Base-by-base conservation (phyloP, 2,329 filamentous ascomycete genomes). In the Cercospora janseana region DNA sequence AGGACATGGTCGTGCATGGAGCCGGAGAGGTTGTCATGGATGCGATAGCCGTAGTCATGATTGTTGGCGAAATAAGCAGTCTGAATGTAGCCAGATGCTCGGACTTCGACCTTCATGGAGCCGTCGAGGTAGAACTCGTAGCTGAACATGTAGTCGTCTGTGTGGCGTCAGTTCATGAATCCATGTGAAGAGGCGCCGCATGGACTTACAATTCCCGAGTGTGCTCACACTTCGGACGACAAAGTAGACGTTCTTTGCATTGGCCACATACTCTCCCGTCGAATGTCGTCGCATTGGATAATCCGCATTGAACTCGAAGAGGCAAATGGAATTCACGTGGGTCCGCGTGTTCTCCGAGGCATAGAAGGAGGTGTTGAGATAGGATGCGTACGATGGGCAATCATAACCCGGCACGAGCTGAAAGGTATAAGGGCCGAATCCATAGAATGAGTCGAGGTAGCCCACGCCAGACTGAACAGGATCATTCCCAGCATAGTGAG, bases 1-100 rank as follows among this genome's bases (percentile, higher is more conserved):
- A 80, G 59, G 1, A 80, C 75, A 56, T 81, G 78, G 61, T 79
- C 76, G 61, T 81, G 78, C 70, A 79, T 78, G 21, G 69, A 72
- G 4, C 76, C 75, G 1, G 69, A 71, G 1, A 78, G 64, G 20
- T 66, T 63, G 46, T 79, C 73, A 52, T 77, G 73, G 40, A 80
- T 76, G 24, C 71, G 63, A 58, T 69, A 79, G 4, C 77, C 77
- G 49, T 78, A 79, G 44, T 74, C 72, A 1, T 70, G 61, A 41
- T 76, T 75, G 29, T 72, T 68, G 44, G 56, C 62, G 47, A 69
- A 76, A 56, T 71, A 77, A 0, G 74, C 72, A 0, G 69, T 68
- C 58, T 77, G 72, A 42, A 81, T 79, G 56, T 79, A 81, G 0
- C 81, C 77, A 0, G 72, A 75, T 1, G 78, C 75, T 4, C 75